Conservation (phyloP, 2,329 filamentous ascomycete species). For the Aspergillus intermedius region DNA sequence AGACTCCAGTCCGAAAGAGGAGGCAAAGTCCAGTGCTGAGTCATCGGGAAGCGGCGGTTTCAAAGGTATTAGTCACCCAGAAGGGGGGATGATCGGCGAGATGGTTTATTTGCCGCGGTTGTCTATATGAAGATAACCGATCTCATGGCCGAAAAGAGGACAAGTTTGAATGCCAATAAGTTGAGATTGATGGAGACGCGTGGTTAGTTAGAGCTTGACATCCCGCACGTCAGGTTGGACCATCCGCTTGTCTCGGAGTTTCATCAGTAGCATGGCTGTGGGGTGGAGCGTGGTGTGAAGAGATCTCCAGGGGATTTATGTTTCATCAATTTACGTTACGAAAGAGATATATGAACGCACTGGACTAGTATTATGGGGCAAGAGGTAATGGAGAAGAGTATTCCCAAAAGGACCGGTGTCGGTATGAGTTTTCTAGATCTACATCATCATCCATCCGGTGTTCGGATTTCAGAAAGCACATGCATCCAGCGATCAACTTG, state of each 20-base stretch:
- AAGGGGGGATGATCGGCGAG: background rate
- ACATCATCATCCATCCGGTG: background rate
- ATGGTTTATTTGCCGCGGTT: background rate
- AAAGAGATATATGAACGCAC: background rate
- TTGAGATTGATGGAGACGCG: background rate
- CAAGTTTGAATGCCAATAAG: background rate
- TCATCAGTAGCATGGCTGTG: background rate
- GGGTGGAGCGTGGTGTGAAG: background rate
- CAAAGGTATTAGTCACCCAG: background rate
- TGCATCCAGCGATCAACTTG: background rate
- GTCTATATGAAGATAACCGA: too few species aligned
- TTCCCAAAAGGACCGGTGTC: background rate
- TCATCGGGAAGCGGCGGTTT: background rate
- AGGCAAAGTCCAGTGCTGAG: background rate
- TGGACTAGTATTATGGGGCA: background rate
- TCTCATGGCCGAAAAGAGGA: background rate
- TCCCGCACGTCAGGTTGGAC: background rate
- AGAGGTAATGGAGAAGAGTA: background rate
- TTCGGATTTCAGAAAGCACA: background rate
- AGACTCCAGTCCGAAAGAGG: background rate
- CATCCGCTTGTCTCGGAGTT: background rate
- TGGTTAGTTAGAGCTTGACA: background rate
- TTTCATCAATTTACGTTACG: background rate
- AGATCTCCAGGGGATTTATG: background rate
- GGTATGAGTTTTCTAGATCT: background rate